Conservation (phyloP, 208 protist genomes). For the Novymonas esmeraldas region DNA sequence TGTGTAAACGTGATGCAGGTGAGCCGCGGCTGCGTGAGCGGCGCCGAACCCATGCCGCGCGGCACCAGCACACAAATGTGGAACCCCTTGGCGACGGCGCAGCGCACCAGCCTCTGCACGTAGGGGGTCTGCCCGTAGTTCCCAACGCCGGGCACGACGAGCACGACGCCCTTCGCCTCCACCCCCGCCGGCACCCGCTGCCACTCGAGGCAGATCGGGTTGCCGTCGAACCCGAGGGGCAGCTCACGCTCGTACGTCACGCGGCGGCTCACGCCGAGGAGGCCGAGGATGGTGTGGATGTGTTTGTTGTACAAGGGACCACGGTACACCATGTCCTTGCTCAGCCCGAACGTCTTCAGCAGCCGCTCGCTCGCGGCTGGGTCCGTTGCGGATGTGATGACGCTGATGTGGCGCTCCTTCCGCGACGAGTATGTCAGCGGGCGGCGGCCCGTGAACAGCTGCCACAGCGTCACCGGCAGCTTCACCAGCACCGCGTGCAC, state of each 20-base stretch:
- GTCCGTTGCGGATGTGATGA: slow-evolving; percentile 25
- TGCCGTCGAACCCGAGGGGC: slow-evolving; percentile 46
- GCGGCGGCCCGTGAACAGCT: slow-evolving; percentile 31
- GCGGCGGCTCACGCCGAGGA: slow-evolving; percentile 17
- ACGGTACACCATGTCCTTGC: slow-evolving; percentile 40
- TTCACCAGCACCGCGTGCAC: slow-evolving; percentile 40
- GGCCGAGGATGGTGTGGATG: slow-evolving; percentile 57
- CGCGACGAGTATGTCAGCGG: slow-evolving; percentile 33
- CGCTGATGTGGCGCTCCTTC: slow-evolving; percentile 34
- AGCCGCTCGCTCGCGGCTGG: slow-evolving; percentile 1
- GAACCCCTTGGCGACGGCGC: slow-evolving; percentile 28
- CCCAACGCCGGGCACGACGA: slow-evolving; percentile 53
- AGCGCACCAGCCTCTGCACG: slow-evolving; percentile 36
- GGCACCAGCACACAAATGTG: slow-evolving; percentile 56
- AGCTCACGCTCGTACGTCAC: slow-evolving; percentile 51
- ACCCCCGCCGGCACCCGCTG: slow-evolving; percentile 21
- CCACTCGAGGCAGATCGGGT: slow-evolving; percentile 70
- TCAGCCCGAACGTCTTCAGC: slow-evolving; percentile 40
- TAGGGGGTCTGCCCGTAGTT: slow-evolving; percentile 52
- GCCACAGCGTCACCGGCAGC: slow-evolving; percentile 40
- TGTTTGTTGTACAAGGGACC: slow-evolving; percentile 60
- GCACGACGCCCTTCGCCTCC: slow-evolving; percentile 39
- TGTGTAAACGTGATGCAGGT: slow-evolving; percentile 52
- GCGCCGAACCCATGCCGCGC: slow-evolving; percentile 64
- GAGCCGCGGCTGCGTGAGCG: slow-evolving; percentile 43